Conservation (phyloP, 306 rosid species). For the Corylus avellana region DNA sequence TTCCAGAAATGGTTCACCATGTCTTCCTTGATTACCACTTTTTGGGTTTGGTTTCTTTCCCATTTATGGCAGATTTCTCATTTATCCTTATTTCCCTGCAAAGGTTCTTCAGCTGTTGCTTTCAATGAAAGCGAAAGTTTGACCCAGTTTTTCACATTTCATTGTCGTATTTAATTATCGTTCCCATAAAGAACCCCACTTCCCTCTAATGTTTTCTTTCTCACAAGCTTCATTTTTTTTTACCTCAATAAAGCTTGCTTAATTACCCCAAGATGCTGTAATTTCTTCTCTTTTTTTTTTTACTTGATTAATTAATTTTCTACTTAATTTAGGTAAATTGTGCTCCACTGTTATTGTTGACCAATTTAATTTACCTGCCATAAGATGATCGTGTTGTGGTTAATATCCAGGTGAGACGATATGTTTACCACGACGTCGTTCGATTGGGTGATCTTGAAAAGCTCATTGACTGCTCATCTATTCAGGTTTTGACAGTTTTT, state of each 20-base stretch:
- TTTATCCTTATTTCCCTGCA: constrained; percentile 72
- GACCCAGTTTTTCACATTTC: constrained; percentile 49
- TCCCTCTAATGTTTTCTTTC: constrained; percentile 26
- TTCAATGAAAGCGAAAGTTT: constrained; percentile 82
- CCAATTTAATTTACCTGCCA: not conserved
- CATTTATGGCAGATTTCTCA: constrained; percentile 70
- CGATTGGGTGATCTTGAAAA: constrained; percentile 87
- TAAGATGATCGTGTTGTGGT: not conserved
- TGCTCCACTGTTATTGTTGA: not conserved
- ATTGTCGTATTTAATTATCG: constrained; percentile 16
- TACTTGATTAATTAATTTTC: not conserved
- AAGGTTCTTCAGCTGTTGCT: constrained; percentile 75
- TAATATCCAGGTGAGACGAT: constrained; percentile 71
- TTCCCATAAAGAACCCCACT: constrained; percentile 40
- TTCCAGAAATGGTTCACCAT: constrained; percentile 44
- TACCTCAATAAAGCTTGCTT: constrained; percentile 5
- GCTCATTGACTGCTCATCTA: constrained; percentile 81
- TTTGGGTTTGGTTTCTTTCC: constrained; percentile 64
- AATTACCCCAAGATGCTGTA: constrained; percentile 8
- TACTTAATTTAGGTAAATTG: not conserved
- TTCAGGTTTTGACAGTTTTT: constrained; percentile 62
- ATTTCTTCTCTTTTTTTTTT: constrained; percentile 13
- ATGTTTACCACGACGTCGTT: constrained; percentile 92
- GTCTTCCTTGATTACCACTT: constrained; percentile 49
- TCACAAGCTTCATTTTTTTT: constrained; percentile 39